Conservation (phyloP, 805 yeast species). For the Candida maesae region DNA sequence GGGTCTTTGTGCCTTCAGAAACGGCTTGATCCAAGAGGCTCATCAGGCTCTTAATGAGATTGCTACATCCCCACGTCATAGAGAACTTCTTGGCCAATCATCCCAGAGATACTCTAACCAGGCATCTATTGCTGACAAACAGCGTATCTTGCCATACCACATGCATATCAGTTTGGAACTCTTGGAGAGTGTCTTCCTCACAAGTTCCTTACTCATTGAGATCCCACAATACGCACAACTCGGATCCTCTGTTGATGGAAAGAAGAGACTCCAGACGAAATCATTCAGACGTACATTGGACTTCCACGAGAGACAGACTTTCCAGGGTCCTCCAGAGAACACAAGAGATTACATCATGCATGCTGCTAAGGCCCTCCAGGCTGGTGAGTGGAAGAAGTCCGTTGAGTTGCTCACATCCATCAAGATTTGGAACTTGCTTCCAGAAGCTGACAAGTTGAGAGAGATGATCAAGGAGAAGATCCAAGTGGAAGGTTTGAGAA, state of each 20-base stretch:
- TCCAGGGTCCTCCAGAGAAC: slow-evolving; percentile 97
- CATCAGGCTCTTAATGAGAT: slow-evolving; percentile 86
- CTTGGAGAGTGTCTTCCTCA: slow-evolving; percentile 89
- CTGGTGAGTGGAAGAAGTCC: slow-evolving; percentile 86
- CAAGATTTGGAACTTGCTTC: slow-evolving; percentile 82
- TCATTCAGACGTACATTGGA: slow-evolving; percentile 90
- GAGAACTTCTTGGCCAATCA: slow-evolving; percentile 94
- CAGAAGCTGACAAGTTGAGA: slow-evolving; percentile 63
- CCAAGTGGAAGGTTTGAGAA: slow-evolving; percentile 86
- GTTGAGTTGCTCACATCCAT: slow-evolving; percentile 67
- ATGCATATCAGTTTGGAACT: slow-evolving; percentile 96
- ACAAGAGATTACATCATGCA: slow-evolving; percentile 90
- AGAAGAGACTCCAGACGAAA: slow-evolving; percentile 65
- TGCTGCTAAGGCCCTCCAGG: slow-evolving; percentile 83
- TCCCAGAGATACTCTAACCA: slow-evolving; percentile 59
- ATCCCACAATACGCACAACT: slow-evolving; percentile 85
- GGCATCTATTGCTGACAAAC: slow-evolving; percentile 58
- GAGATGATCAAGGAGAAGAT: slow-evolving; percentile 72
- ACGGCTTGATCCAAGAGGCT: slow-evolving; percentile 79
- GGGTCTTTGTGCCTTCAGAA: slow-evolving; percentile 92
- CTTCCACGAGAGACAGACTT: slow-evolving; percentile 88
- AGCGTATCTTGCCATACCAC: slow-evolving; percentile 92
- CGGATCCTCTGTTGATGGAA: slow-evolving; percentile 49
- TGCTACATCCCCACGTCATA: slow-evolving; percentile 78
- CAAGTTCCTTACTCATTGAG: slow-evolving; percentile 84